Evolutionary conservation across 441 rosid genomes (phyloP).

Genomic region (Arabidopsis lyrata): DNA sequence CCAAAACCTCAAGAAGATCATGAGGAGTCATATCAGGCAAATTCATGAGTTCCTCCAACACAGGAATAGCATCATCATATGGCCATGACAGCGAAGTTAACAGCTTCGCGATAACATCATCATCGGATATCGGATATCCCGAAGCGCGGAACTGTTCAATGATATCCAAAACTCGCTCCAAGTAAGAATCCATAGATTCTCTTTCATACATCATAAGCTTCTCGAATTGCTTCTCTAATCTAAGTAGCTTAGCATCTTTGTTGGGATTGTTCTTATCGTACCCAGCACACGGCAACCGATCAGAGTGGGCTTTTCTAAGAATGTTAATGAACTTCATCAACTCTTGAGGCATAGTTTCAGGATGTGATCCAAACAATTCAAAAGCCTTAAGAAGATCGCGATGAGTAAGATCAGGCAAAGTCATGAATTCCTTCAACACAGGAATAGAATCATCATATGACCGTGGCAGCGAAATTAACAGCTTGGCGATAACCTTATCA

Average conservation of each 20-base stretch:
- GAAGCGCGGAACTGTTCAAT: neutral
- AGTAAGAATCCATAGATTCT: neutral
- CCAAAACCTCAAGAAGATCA: neutral
- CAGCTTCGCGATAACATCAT: constrained; percentile 15
- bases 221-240: constrained; percentile 25
- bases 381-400: neutral
- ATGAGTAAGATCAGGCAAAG: constrained; percentile 1
- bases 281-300: constrained; percentile 11
- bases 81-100: neutral
- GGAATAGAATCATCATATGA: neutral
- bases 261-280: constrained; percentile 25
- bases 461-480: neutral
- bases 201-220: constrained; percentile 11
- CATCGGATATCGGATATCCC: neutral
- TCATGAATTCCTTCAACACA: constrained; percentile 23
- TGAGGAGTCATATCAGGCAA: neutral
- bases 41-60: constrained; percentile 20
- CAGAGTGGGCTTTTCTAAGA: constrained; percentile 11
- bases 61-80: neutral
- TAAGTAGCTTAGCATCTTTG: no score
- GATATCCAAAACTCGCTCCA: neutral
- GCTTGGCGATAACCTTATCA: constrained; percentile 10
- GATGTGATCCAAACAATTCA: neutral
- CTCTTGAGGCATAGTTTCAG: neutral
- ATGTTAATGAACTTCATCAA: neutral